Percentiles rank a stretch among this genome's conserved stretches.
These are phyloP conservation scores for Pseudohalonectria lignicola DNA, from an alignment of 2,329 filamentous ascomycete species.

Conservation along the genomic window DNA sequence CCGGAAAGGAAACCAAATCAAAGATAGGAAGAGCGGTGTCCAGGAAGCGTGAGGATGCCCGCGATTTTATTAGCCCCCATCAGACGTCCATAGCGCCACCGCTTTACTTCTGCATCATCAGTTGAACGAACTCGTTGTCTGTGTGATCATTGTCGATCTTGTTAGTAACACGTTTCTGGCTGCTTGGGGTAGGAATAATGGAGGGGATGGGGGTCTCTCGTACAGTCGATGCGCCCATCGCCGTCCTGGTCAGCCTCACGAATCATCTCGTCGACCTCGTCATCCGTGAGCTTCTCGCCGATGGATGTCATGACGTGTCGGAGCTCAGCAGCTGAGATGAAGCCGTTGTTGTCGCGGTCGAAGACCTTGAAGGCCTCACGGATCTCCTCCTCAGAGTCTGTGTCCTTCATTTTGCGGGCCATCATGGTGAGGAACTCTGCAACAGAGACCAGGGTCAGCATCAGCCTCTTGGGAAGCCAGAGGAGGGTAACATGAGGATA, in stretches of 20 bases:
- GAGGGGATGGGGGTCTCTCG: no score
- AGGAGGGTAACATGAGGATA: background rate
- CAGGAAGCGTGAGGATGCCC: slow-evolving; percentile 6
- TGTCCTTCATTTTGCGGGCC: slow-evolving; percentile 91
- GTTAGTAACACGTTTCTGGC: slow-evolving; percentile 12
- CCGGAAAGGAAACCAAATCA: slow-evolving; percentile 11
- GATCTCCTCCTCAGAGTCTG: slow-evolving; percentile 84
- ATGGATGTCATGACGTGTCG: slow-evolving; percentile 90
- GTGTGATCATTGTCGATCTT: slow-evolving; percentile 4
- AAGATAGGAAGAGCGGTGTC: slow-evolving; percentile 9
- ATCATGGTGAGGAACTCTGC: slow-evolving; percentile 87
- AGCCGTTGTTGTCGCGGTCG: slow-evolving; percentile 84
- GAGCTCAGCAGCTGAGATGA: slow-evolving; percentile 80
- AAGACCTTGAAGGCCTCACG: slow-evolving; percentile 85
- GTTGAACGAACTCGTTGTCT: slow-evolving; percentile 91
- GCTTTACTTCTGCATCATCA: slow-evolving; percentile 94
- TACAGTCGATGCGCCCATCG: slow-evolving; percentile 82
- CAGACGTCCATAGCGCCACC: no score
- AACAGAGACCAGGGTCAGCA: slow-evolving; percentile 7
- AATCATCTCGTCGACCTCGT: slow-evolving; percentile 91
- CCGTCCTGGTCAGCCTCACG: slow-evolving; percentile 84
- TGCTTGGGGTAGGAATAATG: background rate
- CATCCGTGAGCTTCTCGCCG: slow-evolving; percentile 81
- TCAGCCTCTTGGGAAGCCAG: background rate
- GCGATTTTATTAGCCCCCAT: no score